phyloP scores from a whole-genome alignment of 768 basidiomycete genomes.

The Leccinum disarticulatum region DNA sequence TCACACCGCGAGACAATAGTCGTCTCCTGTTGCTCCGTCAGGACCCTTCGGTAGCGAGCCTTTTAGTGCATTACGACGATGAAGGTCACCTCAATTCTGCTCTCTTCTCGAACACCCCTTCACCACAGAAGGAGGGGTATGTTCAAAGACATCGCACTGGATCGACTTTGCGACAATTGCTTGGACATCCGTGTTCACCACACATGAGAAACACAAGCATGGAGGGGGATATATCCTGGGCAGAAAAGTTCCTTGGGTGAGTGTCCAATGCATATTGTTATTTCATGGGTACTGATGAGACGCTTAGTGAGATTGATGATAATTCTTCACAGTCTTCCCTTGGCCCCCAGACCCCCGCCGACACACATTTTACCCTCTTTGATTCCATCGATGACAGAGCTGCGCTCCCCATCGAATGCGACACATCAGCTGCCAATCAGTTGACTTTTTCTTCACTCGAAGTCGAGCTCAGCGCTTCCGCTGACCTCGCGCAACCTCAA shows the following conservation, averaged over 20 bases:
- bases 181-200: conserved; percentile 50
- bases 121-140: conserved; percentile 37
- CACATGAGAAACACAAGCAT: conserved; percentile 35
- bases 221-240: conserved; percentile 85
- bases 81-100: conserved; percentile 60
- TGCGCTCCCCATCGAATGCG: conserved; percentile 47
- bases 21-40: conserved; percentile 62
- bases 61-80: conserved; percentile 73
- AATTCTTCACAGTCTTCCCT: conserved; percentile 49
- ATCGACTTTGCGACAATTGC: conserved; percentile 71
- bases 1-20: conserved; percentile 46
- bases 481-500: conserved; percentile 36
- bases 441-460: conserved; percentile 68
- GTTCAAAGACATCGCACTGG: conserved; percentile 60
- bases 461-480: conserved; percentile 62
- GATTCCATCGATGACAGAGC: conserved; percentile 37
- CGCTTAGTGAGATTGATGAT: conserved; percentile 44
- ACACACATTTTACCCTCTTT: conserved; percentile 39
- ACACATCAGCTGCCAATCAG: conserved; percentile 38
- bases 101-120: conserved; percentile 64
- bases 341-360: conserved; percentile 51
- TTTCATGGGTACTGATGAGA: conserved; percentile 11
- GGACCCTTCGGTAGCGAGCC: conserved; percentile 76
- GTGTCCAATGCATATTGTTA: conserved; percentile 16
- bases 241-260: conserved; percentile 71